Base-by-base conservation (phyloP, 495 filamentous ascomycete genomes). In the Bryoglossum gracile region DNA sequence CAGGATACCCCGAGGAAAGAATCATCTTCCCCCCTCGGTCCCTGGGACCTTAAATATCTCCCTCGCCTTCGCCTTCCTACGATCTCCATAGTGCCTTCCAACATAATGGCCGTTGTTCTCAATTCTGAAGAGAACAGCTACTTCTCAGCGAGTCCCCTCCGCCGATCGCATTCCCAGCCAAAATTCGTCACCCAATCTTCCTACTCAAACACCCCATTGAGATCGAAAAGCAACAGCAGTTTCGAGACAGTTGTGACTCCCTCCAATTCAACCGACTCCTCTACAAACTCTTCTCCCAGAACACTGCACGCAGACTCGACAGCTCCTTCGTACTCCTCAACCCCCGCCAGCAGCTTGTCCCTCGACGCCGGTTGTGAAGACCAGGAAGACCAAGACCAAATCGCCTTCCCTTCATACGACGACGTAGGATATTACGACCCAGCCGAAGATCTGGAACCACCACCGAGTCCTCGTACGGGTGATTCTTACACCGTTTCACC, bases 261-360 rank as follows among this genome's bases (percentile, higher is more conserved):
- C 8, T 36, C 43, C 38, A 50, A 58, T 40, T 58, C 55, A 10
- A 19, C 41, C 6, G 26, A 26, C 19, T 58, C 56, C 3, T 54
- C 56, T 4, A 16, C 46, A 10, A 9, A 47, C 3, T 58, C 56
- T 8, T 58, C 56, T 23, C 56, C 51, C 2, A 49, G 51, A 23
- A 58, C 56, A 0, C 14, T 58, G 16, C 47, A 54, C 43, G 51
- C 56, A 5, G 51, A 58, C 38, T 54, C 51, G n/a, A 48, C 56
- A 10, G 56, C 48, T 39, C 51, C 56, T 10, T 58, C 51, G 1
- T 58, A 48, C 33, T 38, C 46, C 4, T 58, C 56, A 14, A 79
- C 80, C 16, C 76, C 81, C n/a, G 69, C 80, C 11, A 81, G 78
- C 48, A 82, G 72, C 48, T 59, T 87, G 19, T 85, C 83, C 0